These are phyloP conservation scores for Diversispora eburnea DNA, from an alignment of 192 early-diverging fungal species.

Conservation along the genomic window DNA sequence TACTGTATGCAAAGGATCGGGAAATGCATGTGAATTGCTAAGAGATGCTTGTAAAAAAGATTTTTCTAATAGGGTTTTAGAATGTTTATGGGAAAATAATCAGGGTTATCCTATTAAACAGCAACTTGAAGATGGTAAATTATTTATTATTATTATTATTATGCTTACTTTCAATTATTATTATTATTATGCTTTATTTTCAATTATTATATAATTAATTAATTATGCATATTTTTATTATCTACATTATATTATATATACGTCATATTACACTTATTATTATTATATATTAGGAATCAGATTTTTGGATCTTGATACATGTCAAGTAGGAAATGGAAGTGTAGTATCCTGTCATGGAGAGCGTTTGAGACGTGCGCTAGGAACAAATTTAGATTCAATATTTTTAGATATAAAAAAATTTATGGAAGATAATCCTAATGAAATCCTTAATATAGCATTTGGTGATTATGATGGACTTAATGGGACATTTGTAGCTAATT, in stretches of 20 bases:
- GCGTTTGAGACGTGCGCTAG: conserved; percentile 24
- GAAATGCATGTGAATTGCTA: conserved; percentile 34
- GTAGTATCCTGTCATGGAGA: conserved; percentile 39
- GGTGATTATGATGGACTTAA: conserved; percentile 32
- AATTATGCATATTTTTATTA: too few relatives aligned
- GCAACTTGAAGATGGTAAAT: conserved; percentile 39
- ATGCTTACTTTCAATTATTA: too few relatives aligned
- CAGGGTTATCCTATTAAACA: conserved; percentile 28
- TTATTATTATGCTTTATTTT: too few relatives aligned
- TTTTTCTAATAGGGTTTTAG: conserved; percentile 31
- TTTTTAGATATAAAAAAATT: conserved; percentile 30
- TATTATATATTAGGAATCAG: conserved; percentile 35
- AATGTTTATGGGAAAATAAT: conserved; percentile 45
- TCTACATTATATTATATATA: too few relatives aligned
- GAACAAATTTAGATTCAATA: conserved; percentile 31
- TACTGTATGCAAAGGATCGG: conserved; percentile 32
- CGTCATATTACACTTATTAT: too few relatives aligned
- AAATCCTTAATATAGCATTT: conserved; percentile 39
- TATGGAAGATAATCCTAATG: conserved; percentile 39
- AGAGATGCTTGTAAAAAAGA: conserved; percentile 30
- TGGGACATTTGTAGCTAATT: not conserved
- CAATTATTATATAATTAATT: too few relatives aligned
- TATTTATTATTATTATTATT: too few relatives aligned
- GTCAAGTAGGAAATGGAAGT: conserved; percentile 32
- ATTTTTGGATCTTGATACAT: conserved; percentile 40